A percentile compares a stretch with the other conserved stretches of the same genome.
Evolutionary conservation across 2,329 filamentous ascomycete species (phyloP).

Genomic region (Fusarium nurragi): DNA sequence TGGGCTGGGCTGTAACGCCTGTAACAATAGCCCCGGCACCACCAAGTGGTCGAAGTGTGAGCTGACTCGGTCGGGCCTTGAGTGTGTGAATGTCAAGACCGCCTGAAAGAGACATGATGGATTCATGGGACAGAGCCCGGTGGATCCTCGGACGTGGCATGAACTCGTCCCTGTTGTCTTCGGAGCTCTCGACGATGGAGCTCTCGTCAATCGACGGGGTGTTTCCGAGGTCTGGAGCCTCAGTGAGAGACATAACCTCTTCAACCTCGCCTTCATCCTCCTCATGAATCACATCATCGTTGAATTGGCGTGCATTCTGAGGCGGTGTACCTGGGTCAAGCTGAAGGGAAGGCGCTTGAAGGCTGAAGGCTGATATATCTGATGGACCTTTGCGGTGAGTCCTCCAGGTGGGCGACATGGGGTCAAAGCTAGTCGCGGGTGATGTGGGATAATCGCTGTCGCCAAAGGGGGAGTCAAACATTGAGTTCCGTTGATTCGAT

Average conservation of each 20-base stretch:
- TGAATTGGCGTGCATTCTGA: slow-evolving; percentile 36
- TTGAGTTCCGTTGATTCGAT: slow-evolving; percentile 75
- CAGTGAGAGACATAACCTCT: slow-evolving; percentile 30
- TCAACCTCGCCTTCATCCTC: slow-evolving; percentile 50
- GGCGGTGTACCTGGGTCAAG: slow-evolving; percentile 49
- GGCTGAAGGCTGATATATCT: slow-evolving; percentile 63
- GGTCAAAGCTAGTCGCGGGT: slow-evolving; percentile 79
- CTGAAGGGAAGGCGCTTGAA: slow-evolving; percentile 51
- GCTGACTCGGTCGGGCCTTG: slow-evolving; percentile 77
- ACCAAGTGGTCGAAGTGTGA: slow-evolving; percentile 66
- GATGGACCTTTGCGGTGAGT: slow-evolving; percentile 66
- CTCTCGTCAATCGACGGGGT: slow-evolving; percentile 49
- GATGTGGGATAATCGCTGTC: slow-evolving; percentile 78
- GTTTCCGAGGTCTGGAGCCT: slow-evolving; percentile 42
- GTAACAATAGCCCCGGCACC: slow-evolving; percentile 66
- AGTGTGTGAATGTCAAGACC: slow-evolving; percentile 92
- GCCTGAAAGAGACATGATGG: slow-evolving; percentile 84
- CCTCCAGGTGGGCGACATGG: slow-evolving; percentile 69
- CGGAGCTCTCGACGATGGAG: slow-evolving; percentile 47
- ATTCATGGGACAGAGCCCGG: slow-evolving; percentile 82
- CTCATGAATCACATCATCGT: slow-evolving; percentile 50
- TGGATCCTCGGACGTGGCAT: slow-evolving; percentile 62
- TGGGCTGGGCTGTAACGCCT: slow-evolving; percentile 68
- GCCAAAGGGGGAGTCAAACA: slow-evolving; percentile 76
- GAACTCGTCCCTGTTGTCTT: slow-evolving; percentile 48